A percentile compares a stretch with the other conserved stretches of the same genome.
Evolutionary conservation across 345 rosid species (phyloP).

Genomic region (Noccaea bulbosa): DNA sequence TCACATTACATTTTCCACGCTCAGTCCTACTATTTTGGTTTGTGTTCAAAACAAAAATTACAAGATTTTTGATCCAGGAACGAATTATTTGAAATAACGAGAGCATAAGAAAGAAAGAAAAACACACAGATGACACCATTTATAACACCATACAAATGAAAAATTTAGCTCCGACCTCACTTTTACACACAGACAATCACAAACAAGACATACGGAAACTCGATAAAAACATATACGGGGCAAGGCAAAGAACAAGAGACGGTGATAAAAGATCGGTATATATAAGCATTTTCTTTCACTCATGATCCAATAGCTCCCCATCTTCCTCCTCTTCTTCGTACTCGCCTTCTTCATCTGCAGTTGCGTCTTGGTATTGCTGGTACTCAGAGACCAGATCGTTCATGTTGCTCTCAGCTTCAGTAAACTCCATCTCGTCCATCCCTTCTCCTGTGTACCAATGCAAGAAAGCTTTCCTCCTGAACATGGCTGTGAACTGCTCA

Average conservation of each 20-base stretch:
- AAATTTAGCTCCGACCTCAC: constrained; percentile 25
- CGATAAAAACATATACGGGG: constrained; percentile 30
- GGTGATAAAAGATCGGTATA: background rate
- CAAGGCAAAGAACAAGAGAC: background rate
- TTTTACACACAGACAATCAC: constrained; percentile 39
- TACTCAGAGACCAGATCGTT: constrained; percentile 79
- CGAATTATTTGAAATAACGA: constrained; percentile 1
- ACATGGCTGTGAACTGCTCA: constrained; percentile 89
- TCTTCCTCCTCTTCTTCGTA: constrained; percentile 67
- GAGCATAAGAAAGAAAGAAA: background rate
- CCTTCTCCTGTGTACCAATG: constrained; percentile 90
- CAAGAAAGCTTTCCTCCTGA: constrained; percentile 88
- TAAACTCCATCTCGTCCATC: constrained; percentile 88
- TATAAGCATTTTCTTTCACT: constrained; percentile 27
- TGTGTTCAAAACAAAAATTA: background rate
- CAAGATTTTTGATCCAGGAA: background rate
- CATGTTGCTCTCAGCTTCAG: constrained; percentile 86
- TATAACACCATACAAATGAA: constrained; percentile 14
- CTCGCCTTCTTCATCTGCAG: constrained; percentile 76
- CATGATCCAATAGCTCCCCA: constrained; percentile 43
- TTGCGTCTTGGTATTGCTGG: constrained; percentile 85
- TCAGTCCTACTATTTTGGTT: background rate
- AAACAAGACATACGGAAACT: constrained; percentile 30
- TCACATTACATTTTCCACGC: background rate
- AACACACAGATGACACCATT: constrained; percentile 8